Conservation (phyloP, 345 rosid species). For the Euphorbia tirucalli region DNA sequence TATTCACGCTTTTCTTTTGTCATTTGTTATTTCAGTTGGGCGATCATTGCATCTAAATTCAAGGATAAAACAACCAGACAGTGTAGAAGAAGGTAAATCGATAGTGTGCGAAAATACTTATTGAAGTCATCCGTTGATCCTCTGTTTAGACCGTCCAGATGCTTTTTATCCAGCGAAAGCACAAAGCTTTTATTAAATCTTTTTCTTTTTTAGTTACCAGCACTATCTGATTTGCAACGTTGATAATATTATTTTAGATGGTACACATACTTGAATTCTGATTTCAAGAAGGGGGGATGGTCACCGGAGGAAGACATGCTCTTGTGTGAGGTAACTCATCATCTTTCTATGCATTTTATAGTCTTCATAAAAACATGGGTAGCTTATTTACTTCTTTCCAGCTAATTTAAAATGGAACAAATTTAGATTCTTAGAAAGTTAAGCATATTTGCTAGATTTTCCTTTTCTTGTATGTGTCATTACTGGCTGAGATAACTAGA, state of each 20-base stretch:
- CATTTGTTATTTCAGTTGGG: constrained; percentile 63
- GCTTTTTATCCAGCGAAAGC: not conserved
- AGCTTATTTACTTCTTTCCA: too few relatives aligned
- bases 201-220: not conserved
- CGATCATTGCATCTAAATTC: constrained; percentile 85
- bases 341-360: too few relatives aligned
- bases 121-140: constrained; percentile 1
- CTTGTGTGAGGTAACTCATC: constrained; percentile 67
- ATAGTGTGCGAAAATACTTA: constrained; percentile 11
- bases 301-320: constrained; percentile 95
- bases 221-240: constrained; percentile 22
- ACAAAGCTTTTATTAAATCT: not conserved
- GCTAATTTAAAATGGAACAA: too few relatives aligned
- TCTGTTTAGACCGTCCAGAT: constrained; percentile 12
- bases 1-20: constrained; percentile 10
- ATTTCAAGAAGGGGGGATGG: constrained; percentile 99
- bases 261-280: constrained; percentile 93
- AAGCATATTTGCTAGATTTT: too few relatives aligned
- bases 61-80: constrained; percentile 95
- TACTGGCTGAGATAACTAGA: constrained; percentile 4
- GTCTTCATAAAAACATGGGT: too few relatives aligned
- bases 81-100: constrained; percentile 84
- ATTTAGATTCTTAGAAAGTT: too few relatives aligned
- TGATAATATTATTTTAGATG: constrained; percentile 50
- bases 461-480: too few relatives aligned